A percentile compares a stretch with the other conserved stretches of the same genome.
Conservation (phyloP, 768 basidiomycete species). For the Galerina marginata region DNA sequence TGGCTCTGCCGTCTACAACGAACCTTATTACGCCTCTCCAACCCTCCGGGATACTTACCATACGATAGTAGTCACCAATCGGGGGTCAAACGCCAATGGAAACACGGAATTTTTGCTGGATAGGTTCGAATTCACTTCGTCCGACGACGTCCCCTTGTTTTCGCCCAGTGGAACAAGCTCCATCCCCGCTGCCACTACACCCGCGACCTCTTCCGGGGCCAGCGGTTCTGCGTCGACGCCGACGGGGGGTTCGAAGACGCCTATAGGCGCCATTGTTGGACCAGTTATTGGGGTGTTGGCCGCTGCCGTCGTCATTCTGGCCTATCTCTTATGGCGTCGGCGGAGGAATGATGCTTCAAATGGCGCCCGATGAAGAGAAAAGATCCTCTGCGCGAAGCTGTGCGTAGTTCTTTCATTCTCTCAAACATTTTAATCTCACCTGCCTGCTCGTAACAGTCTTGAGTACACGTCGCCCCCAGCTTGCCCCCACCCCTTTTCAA, state of each 20-base stretch:
- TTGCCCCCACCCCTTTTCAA: neutral
- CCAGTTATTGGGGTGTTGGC: constrained; percentile 15
- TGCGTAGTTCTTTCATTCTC: neutral
- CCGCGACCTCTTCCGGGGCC: neutral
- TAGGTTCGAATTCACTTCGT: constrained; percentile 24
- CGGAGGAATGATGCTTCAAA: neutral
- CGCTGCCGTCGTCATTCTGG: constrained; percentile 9
- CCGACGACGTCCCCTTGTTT: constrained; percentile 17
- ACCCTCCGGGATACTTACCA: constrained; percentile 20
- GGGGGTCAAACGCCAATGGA: constrained; percentile 17
- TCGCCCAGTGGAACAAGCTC: constrained; percentile 5
- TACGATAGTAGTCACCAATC: constrained; percentile 23
- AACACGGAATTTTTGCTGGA: constrained; percentile 27
- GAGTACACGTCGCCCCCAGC: no score
- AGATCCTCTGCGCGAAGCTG: neutral
- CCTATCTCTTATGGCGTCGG: constrained; percentile 14
- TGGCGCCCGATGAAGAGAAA: neutral
- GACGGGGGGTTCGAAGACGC: constrained; percentile 6
- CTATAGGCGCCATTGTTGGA: constrained; percentile 19
- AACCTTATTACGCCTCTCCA: constrained; percentile 15
- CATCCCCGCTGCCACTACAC: neutral
- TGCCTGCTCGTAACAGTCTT: no score
- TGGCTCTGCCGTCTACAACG: constrained; percentile 23
- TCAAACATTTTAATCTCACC: neutral
- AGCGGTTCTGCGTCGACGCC: neutral